Base-by-base conservation (phyloP, 1,284 basidiomycete species). In the Cryptococcus sp. region DNA sequence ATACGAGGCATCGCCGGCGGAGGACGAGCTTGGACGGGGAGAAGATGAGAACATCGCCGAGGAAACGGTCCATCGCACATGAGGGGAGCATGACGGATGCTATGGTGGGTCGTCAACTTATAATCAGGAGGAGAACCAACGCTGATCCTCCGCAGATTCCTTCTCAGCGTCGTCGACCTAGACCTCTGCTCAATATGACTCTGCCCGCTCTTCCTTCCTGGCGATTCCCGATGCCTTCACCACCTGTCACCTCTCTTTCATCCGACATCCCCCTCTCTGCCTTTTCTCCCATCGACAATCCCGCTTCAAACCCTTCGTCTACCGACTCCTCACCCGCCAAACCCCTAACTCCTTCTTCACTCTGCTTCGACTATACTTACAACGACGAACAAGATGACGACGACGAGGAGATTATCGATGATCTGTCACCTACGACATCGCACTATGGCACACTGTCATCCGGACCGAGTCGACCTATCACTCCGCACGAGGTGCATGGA, bases 151-250 rank as follows among this genome's bases (percentile, higher is more conserved):
- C n/a, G n/a, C 33, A 57, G 56, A 50, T 52, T 28, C 54, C 55
- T 1, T 43, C 44, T 26, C 31, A 52, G 25, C 56, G 50, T 5
- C 48, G 43, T 28, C 51, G 51, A 5, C 37, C 41, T 10, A 35
- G 28, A 34, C 51, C 54, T 4, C 28, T 33, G 1, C 44, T 57
- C 1, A 36, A 47, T 21, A 39, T 58, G 1, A 52, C 56, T 26
- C 25, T 58, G 3, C 58, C 57, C 14, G 25, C 53, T 28, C 48
- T 60, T 12, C 59, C 60, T 0, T 42, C 37, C n/a, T 65, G 60
- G 60, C 52, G 63, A 18, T 63, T 60, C 52, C 63, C 63, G 1
- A 45, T 63, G 14, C 60, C 63, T 14, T 65, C 63, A 7, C 59
- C 63, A 7, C 63, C 63, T 12, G 53, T 65, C 14, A 60, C 61